Evolutionary conservation across 768 basidiomycete species (phyloP).

Genomic region (Grammothele lineata): DNA sequence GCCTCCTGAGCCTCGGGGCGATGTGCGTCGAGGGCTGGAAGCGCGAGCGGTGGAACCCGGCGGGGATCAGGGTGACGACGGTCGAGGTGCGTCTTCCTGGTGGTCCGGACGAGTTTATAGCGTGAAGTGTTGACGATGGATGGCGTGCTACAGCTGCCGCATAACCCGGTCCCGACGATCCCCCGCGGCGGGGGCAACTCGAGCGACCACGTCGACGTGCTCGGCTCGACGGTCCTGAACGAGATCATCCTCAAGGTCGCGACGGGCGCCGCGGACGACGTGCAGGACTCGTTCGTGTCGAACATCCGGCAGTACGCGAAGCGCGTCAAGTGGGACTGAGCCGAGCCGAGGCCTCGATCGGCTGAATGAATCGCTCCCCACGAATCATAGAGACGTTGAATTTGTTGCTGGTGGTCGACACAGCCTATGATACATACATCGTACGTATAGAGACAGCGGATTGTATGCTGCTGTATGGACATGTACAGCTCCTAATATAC

Average conservation of each 20-base stretch:
- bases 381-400: background rate
- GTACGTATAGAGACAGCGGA: too few species aligned
- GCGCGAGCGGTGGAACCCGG: conserved; percentile 85
- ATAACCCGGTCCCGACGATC: conserved; percentile 65
- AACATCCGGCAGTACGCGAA: conserved; percentile 72
- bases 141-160: conserved; percentile 55
- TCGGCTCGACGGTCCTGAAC: conserved; percentile 76
- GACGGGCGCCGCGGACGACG: conserved; percentile 72
- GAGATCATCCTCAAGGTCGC: conserved; percentile 90
- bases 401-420: background rate
- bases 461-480: too few species aligned
- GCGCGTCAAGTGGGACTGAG: conserved; percentile 70
- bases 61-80: conserved; percentile 79
- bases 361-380: conserved; percentile 54
- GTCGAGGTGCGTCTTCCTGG: conserved; percentile 67
- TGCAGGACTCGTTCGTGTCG: conserved; percentile 68
- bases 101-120: too few species aligned
- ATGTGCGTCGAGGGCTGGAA: conserved; percentile 99
- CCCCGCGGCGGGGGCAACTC: conserved; percentile 92
- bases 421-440: too few species aligned
- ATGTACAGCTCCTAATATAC: too few species aligned
- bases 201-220: conserved; percentile 74
- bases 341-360: conserved; percentile 53
- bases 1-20: conserved; percentile 79
- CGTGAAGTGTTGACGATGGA: background rate